Evolutionary conservation across 805 yeast species (phyloP).

Genomic region (Yamadazyma kitorensis): DNA sequence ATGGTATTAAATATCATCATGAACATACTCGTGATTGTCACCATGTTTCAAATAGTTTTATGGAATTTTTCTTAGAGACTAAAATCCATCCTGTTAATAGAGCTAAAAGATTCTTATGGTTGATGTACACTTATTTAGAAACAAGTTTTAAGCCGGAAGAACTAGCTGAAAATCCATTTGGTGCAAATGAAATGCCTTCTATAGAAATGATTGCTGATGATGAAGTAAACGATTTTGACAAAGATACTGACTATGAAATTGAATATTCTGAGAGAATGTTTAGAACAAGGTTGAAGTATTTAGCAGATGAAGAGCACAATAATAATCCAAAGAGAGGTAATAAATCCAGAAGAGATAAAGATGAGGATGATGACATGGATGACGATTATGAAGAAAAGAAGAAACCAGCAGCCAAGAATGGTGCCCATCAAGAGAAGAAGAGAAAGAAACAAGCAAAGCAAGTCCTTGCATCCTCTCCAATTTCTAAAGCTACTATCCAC

Average conservation of each 20-base stretch:
- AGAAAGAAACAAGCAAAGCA: slow-evolving; percentile 2
- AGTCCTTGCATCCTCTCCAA: slow-evolving; percentile 1
- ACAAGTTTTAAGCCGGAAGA: slow-evolving; percentile 58
- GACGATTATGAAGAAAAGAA: slow-evolving; percentile 9
- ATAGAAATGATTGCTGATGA: slow-evolving; percentile 27
- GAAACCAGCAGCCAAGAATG: slow-evolving; percentile 1
- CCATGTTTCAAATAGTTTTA: slow-evolving; percentile 44
- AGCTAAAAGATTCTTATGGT: slow-evolving; percentile 77
- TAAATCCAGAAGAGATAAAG: slow-evolving; percentile 25
- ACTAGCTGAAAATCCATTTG: slow-evolving; percentile 57
- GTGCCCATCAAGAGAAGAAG: slow-evolving; percentile 4
- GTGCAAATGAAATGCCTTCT: slow-evolving; percentile 38
- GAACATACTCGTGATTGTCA: slow-evolving; percentile 16
- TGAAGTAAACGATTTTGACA: slow-evolving; percentile 32
- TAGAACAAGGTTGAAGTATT: slow-evolving; percentile 36
- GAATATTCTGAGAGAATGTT: slow-evolving; percentile 50
- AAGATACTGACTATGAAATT: slow-evolving; percentile 47
- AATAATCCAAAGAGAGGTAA: slow-evolving; percentile 31
- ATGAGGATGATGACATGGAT: slow-evolving; percentile 14
- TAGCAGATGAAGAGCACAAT: slow-evolving; percentile 38
- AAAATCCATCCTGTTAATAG: slow-evolving; percentile 61
- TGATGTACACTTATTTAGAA: slow-evolving; percentile 75
- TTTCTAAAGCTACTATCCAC: neutral
- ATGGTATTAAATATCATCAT: slow-evolving; percentile 43
- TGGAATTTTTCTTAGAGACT: slow-evolving; percentile 69